These are phyloP conservation scores for Microcos paniculata DNA, from an alignment of 345 rosid species.

Conservation along the genomic window DNA sequence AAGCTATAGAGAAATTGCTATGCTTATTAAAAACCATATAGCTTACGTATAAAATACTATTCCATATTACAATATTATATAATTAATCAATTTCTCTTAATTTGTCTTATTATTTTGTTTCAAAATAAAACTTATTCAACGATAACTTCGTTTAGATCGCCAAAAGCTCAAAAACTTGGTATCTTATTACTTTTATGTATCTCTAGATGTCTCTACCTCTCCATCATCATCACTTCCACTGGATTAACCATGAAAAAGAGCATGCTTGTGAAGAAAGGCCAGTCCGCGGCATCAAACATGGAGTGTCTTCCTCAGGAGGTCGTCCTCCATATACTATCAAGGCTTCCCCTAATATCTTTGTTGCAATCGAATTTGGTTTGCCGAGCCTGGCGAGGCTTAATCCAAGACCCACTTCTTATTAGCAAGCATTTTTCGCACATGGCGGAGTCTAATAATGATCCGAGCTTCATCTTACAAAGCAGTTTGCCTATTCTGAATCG, in stretches of 20 bases:
- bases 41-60: too few species aligned
- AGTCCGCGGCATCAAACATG: constrained; percentile 18
- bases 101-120: too few species aligned
- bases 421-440: constrained; percentile 19
- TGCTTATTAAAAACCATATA: too few species aligned
- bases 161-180: neutral
- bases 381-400: constrained; percentile 43
- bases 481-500: constrained; percentile 48
- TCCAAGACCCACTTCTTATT: constrained; percentile 37
- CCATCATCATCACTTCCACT: constrained; percentile 24
- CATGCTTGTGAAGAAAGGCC: constrained; percentile 8
- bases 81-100: too few species aligned
- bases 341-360: constrained; percentile 54
- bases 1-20: too few species aligned
- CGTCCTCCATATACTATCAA: constrained; percentile 54
- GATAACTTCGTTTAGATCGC: constrained; percentile 2
- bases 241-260: constrained; percentile 24
- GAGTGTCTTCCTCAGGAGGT: constrained; percentile 60
- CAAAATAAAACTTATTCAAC: too few species aligned
- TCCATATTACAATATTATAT: too few species aligned
- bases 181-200: neutral
- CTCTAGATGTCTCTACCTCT: neutral
- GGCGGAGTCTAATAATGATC: constrained; percentile 16
- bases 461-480: constrained; percentile 59
- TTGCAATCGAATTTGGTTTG: constrained; percentile 51